phyloP scores from a whole-genome alignment of 768 basidiomycete species.

The Kondoa malvinella region DNA sequence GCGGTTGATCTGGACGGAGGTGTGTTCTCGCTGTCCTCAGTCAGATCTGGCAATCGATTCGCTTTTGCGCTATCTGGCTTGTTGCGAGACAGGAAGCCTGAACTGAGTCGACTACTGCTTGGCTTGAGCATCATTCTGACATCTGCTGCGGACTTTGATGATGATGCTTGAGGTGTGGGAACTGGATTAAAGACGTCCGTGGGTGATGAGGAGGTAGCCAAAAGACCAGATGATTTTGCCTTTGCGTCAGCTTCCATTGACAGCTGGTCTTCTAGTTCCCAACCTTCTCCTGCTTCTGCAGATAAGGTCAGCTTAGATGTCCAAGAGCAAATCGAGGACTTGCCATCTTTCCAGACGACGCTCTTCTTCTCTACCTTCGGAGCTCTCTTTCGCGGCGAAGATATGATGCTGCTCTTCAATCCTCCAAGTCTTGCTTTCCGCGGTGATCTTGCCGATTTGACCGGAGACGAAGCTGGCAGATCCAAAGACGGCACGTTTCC shows the following conservation, averaged over 20 bases:
- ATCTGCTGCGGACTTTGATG: neutral
- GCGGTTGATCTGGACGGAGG: neutral
- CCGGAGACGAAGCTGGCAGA: neutral
- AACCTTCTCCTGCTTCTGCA: neutral
- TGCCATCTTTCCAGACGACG: slow-evolving; percentile 2
- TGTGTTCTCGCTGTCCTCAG: neutral
- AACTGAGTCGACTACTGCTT: neutral
- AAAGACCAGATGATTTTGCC: neutral
- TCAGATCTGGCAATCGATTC: neutral
- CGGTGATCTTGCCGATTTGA: neutral
- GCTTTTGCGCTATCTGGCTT: neutral
- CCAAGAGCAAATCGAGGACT: neutral
- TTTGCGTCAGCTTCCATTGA: neutral
- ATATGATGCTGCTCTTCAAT: slow-evolving; percentile 1
- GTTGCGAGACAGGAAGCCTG: neutral
- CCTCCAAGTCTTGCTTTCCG: neutral
- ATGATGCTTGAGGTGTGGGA: neutral
- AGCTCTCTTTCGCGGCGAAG: neutral
- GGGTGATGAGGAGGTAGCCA: neutral
- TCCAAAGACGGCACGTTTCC: neutral
- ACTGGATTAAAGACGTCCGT: neutral
- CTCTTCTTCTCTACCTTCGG: slow-evolving; percentile 4
- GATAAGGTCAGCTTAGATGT: neutral
- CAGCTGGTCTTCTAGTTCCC: neutral
- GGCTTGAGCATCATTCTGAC: neutral